A percentile compares a stretch with the other conserved stretches of the same genome.
phyloP scores from a whole-genome alignment of 257 asterid species.

The Nicotiana undulata region DNA sequence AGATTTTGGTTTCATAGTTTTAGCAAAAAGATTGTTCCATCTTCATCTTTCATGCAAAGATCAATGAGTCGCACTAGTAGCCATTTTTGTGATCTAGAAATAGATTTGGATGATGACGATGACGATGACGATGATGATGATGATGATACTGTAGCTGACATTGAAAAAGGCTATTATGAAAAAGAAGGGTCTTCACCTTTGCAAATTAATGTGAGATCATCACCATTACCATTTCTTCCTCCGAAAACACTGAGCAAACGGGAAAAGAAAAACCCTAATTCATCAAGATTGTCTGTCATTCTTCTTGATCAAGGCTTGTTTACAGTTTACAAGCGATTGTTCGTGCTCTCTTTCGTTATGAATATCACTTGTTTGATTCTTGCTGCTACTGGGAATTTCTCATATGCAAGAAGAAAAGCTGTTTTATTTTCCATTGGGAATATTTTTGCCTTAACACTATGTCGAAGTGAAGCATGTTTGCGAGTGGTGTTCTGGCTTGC shows the following conservation, averaged over 20 bases:
- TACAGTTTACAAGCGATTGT: constrained; percentile 64
- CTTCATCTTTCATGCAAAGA: constrained; percentile 24
- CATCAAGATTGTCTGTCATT: constrained; percentile 45
- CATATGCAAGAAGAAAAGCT: constrained; percentile 38
- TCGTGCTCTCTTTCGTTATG: constrained; percentile 34
- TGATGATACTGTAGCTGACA: constrained; percentile 14
- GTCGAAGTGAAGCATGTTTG: constrained; percentile 61
- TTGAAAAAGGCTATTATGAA: constrained; percentile 38
- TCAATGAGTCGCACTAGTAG: constrained; percentile 57
- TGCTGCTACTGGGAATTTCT: constrained; percentile 45
- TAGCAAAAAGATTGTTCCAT: constrained; percentile 26
- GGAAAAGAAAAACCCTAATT: constrained; percentile 8
- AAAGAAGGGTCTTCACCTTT: neutral
- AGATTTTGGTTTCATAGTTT: constrained; percentile 30
- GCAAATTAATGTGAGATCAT: neutral
- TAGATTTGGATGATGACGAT: constrained; percentile 16
- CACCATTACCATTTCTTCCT: constrained; percentile 14
- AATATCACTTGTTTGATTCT: constrained; percentile 40
- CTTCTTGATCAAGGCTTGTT: constrained; percentile 74
- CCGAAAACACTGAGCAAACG: constrained; percentile 15
- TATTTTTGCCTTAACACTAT: constrained; percentile 42
- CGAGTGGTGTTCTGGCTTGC: constrained; percentile 55
- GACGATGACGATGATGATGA: neutral
- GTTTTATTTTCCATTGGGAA: constrained; percentile 51
- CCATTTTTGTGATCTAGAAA: constrained; percentile 61